Evolutionary conservation across 116 monocot species (phyloP), one percentile per base, ranked within the genome.

Genomic region (Posidonia oceanica): DNA sequence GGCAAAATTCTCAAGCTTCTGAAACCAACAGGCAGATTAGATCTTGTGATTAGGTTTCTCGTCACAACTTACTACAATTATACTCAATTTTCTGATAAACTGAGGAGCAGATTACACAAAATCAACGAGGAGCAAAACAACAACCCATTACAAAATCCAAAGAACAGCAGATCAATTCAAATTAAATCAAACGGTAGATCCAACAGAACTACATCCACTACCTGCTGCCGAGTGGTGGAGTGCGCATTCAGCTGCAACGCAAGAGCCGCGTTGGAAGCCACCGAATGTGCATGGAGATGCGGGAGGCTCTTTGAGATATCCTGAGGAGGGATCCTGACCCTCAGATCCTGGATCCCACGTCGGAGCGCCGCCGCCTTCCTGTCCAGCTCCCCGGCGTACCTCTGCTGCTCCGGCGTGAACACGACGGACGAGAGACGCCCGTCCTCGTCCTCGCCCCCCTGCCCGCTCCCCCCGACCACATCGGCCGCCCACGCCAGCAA

Each of bases 181-280:
- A 29, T 29, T 29, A 2, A 48, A 48, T 12, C 48, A 48, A 12
- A 12, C 48, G 12, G 48, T 48, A 7, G 11, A 48, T 48, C 48
- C 22, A 61, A 36, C 36, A 29, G 36, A 29, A 60, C 20, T 7
- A 60, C 18, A 11, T 22, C 12, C 29, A 23, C 36, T 53, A 95
- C 95, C 84, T 95, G 88, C 58, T 95, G 84, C 13, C 82, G 79
- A n/a, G 95, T 95, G 52, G 88, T 80, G 68, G 84, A 84, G 76
- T 95, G 95, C 37, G 95, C 82, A 72, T 95, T 86, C 18, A 95
- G 73, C 74, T 95, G 91, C 38, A 91, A 79, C 4, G 88, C 83
- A 17, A 95, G 91, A 36, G 84, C 91, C 22, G 84, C 84, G 74
- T 71, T 86, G 63, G 91, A 95, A 37, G 95, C 95, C 73, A 91